Evolutionary conservation across 805 yeast genomes (phyloP), one percentile per base, ranked within the genome.

Genomic region (Suhomyces emberorum): DNA sequence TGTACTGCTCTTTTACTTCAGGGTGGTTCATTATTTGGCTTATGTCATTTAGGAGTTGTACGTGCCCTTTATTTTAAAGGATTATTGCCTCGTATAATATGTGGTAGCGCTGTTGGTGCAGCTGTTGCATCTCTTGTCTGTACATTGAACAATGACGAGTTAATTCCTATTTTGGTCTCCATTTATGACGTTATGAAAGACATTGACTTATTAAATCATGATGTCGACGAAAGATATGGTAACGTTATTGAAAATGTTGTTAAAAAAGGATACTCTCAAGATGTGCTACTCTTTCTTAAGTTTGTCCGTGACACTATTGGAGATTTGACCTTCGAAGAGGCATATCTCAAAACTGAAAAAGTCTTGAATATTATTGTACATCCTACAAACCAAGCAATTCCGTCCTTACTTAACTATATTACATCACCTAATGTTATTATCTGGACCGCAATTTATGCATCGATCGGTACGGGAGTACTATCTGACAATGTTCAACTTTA

Each of bases 101-200:
- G 91, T 5, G 98, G 98, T 0, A 83, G 89, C 39, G 93, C 96
- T 0, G 84, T 88, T 42, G 98, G 98, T 1, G 95, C 98, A 0
- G 82, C 89, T 1, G 88, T 89, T 14, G 98, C 96, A 0, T 79
- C 95, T 0, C 65, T 88, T 24, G 85, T 84, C 1, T 88, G 97
- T 51, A 77, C 87, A 9, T 64, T 84, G 42, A 70, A 77, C 2
- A 85, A 81, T 35, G 74, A 73, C 2, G 93, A 87, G 47, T 61
- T 89, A 4, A 59, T 70, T 3, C 74, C 76, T 2, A 61, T 69
- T 3, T 54, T 69, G 30, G 46, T 63, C 11, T 51, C 59, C 15
- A 63, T 68, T 28, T 60, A 67, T 16, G 70, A 61, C 32, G 66
- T 60, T 9, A 65, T 69, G 66, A 49, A 70, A 25, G 55, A 68